phyloP scores from a whole-genome alignment of 768 basidiomycete species.

The Mycena epipterygia region DNA sequence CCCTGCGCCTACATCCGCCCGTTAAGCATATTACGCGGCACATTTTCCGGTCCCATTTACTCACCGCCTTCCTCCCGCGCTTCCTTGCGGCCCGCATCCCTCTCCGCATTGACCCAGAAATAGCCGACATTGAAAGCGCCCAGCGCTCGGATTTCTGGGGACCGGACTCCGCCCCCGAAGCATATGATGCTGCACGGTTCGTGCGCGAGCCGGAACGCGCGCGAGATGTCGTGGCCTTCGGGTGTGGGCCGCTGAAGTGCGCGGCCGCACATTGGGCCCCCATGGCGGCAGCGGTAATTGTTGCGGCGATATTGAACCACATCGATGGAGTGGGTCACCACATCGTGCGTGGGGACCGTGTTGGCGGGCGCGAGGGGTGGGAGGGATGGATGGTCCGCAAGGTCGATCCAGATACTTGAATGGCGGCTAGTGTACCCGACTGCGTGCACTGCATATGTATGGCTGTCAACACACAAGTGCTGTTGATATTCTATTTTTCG shows the following conservation, averaged over 20 bases:
- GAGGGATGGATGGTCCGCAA: conserved; percentile 51
- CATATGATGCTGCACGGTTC: conserved; percentile 61
- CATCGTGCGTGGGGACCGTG: conserved; percentile 42
- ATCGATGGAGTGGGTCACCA: conserved; percentile 46
- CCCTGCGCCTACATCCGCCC: conserved; percentile 66
- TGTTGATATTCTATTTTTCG: background rate
- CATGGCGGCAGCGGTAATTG: conserved; percentile 63
- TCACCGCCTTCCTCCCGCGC: conserved; percentile 26
- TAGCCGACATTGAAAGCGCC: conserved; percentile 52
- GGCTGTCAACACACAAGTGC: background rate
- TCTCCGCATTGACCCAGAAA: conserved; percentile 38
- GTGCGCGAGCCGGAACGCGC: conserved; percentile 33
- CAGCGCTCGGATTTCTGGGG: conserved; percentile 56
- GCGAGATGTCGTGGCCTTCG: conserved; percentile 58
- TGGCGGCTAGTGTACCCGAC: too few relatives aligned
- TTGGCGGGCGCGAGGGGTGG: conserved; percentile 61
- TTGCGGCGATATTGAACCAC: conserved; percentile 55
- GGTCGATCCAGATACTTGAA: conserved; percentile 6
- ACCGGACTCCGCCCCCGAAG: conserved; percentile 33
- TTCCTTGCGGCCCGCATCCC: conserved; percentile 10
- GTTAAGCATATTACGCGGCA: conserved; percentile 59
- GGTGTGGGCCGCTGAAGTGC: conserved; percentile 61
- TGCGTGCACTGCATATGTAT: background rate
- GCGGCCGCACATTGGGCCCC: conserved; percentile 66
- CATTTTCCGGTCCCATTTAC: background rate